Base-by-base conservation (phyloP, 805 yeast genomes). In the Wickerhamomyces silvicola region DNA sequence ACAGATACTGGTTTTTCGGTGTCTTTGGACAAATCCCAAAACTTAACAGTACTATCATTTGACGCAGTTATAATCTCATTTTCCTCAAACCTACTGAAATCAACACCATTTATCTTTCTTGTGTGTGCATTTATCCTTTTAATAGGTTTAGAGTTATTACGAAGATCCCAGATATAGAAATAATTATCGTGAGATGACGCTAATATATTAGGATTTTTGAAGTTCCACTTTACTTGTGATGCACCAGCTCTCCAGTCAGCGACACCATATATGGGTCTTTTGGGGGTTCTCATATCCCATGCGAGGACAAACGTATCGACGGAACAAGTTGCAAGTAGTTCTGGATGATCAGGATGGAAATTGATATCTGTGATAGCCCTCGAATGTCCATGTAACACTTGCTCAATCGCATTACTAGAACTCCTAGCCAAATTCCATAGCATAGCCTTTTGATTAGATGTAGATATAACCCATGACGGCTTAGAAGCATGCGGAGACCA, bases 241-340 rank as follows among this genome's bases (percentile, higher is more conserved):
- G 97, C 94, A 3, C 94, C 90, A 1, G 96, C 94, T 35, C 83
- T 63, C 94, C 96, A 92, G 51, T 90, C 95, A n/a, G 95, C 85
- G 60, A 85, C 87, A 28, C 77, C 69, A 37, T 70, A 69, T 4
- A 75, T 78, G 0, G 97, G 95, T 38, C 73, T 64, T 29, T 73
- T 62, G 0, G 95, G 90, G 11, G 78, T 67, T 37, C 97, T 66
- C 65, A 88, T 66, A 58, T 92, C 98, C 98, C 98, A 92, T 3
- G 82, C 75, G 34, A 77, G 75, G 13, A 87, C 81, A 46, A 76
- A 81, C 0, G 96, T 80, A 52, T 92, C 98, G 10, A 92, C 84
- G 0, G 95, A 81, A 52, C 97, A 86, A 0, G 98, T 90, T 0
- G 96, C 97, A 17, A 92, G 52, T 9, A 84, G 52, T 46, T 90